Base-by-base conservation (phyloP, 495 filamentous ascomycete species). In the Daldinia grandis region DNA sequence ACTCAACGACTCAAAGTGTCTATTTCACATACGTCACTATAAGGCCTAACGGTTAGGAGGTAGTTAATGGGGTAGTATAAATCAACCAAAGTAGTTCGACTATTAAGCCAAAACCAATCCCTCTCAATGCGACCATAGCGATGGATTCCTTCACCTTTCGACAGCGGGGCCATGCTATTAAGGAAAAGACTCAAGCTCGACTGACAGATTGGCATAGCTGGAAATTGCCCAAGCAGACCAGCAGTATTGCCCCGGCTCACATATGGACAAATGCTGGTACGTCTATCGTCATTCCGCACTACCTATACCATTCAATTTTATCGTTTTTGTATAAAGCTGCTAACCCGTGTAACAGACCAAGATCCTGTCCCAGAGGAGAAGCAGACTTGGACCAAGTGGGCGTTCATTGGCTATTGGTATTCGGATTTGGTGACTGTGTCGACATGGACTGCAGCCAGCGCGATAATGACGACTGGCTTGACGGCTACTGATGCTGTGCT, bases 361-460 rank as follows among this genome's bases (percentile, higher is more conserved):
- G 76, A 78, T 64, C 74, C 74, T 0, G 74, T 74, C 1, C 71
- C 76, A 3, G 74, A 73, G 19, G 74, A 74, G 31, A 75, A 73
- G 12, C 72, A 69, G 65, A 76, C 74, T 2, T 78, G 76, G 76
- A 71, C 63, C n/a, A 73, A 58, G 21, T 68, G 67, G 71, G 68
- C 74, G 10, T 78, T 78, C 56, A 71, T 78, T 17, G 68, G 70
- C 1, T 78, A 76, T 38, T 78, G 76, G 76, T 78, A 76, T 59
- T 78, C 76, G 0, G 76, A 78, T 64, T 37, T 78, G 35, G 74
- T 78, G 0, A 78, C 76, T n/a, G 57, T 76, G 9, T 78, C 76
- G 15, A 72, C 65, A 54, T 76, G 73, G 73, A 72, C 60, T 9
- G 65, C 70, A 4, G 73, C 73, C 24, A 72, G 68, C 33, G 64